Base-by-base conservation (phyloP, 176 grass and related monocot genomes). In the Secale cereale region DNA sequence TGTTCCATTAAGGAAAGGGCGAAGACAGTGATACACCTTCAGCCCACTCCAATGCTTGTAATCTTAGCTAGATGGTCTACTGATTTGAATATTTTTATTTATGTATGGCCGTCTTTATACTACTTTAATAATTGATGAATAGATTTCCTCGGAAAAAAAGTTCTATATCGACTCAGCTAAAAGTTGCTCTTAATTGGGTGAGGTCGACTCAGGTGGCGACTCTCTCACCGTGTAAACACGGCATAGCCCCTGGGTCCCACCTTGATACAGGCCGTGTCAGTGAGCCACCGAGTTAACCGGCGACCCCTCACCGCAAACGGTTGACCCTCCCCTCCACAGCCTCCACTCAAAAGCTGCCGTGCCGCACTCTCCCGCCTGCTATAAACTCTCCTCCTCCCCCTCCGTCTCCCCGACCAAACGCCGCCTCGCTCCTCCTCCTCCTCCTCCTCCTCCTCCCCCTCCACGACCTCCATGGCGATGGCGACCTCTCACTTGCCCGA, bases 301-400 rank as follows among this genome's bases (percentile, higher is more conserved):
- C 87, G 82, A 89, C 64, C 36, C 69, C n/a, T 77, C 82, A 69
- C 83, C 73, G 83, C 72, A 22, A 36, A 68, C 83, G 83, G 83
- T 90, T 90, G 83, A 78, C 41, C 50, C 52, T 23, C 48, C 5
- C 43, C 43, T 46, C 41, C 39, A 4, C 33, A 4, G 3, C 41
- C 41, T 50, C 72, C 40, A 28, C 70, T 50, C 41, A 1, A 4
- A 26, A n/a, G 10, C 82, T 41, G 77, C 70, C 48, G 70, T 36
- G 22, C 50, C 84, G 65, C 33, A 8, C 77, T 46, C 61, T 15
- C 45, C 65, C 57, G 62, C 63, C 80, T 36, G 26, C 81, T 91
- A 91, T 91, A 87, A 66, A 20, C 36, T 67, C 66, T 12, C 37
- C 16, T n/a, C 61, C 77, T n/a, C 33, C 48, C 4, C 60, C 67